Percentiles rank a stretch among this genome's conserved stretches.
Conservation (phyloP, 2,329 filamentous ascomycete genomes). For the Phoma herbarum region DNA sequence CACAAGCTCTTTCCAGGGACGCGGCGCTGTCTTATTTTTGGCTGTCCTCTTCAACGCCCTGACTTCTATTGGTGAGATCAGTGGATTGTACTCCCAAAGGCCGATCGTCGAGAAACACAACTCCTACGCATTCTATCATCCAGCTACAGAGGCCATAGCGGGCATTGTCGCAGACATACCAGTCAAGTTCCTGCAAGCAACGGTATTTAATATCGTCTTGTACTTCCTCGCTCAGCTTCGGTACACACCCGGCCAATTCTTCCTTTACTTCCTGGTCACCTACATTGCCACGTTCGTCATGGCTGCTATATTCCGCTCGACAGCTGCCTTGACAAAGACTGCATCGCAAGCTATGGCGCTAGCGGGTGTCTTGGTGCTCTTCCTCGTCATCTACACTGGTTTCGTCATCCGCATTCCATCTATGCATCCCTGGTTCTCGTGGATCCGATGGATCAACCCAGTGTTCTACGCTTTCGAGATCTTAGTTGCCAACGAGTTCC, state of each 20-base stretch:
- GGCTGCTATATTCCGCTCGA: conserved; percentile 83
- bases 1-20: conserved; percentile 62
- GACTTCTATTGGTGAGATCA: conserved; percentile 63
- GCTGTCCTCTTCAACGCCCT: conserved; percentile 68
- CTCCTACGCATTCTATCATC: conserved; percentile 87
- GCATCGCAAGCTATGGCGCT: conserved; percentile 65
- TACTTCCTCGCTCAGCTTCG: conserved; percentile 88
- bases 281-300: conserved; percentile 69
- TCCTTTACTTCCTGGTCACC: conserved; percentile 76
- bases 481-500: conserved; percentile 77
- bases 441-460: conserved; percentile 70
- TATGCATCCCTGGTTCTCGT: conserved; percentile 58
- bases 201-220: conserved; percentile 78
- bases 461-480: conserved; percentile 82
- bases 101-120: conserved; percentile 90
- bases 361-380: conserved; percentile 66
- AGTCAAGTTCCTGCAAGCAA: conserved; percentile 74
- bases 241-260: conserved; percentile 77
- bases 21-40: conserved; percentile 67
- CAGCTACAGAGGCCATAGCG: conserved; percentile 81
- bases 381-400: conserved; percentile 72
- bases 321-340: conserved; percentile 76
- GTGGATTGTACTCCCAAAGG: conserved; percentile 76
- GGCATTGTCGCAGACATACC: conserved; percentile 87
- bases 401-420: conserved; percentile 72